phyloP scores from a whole-genome alignment of 1,284 basidiomycete species.

The Tilletia indica region DNA sequence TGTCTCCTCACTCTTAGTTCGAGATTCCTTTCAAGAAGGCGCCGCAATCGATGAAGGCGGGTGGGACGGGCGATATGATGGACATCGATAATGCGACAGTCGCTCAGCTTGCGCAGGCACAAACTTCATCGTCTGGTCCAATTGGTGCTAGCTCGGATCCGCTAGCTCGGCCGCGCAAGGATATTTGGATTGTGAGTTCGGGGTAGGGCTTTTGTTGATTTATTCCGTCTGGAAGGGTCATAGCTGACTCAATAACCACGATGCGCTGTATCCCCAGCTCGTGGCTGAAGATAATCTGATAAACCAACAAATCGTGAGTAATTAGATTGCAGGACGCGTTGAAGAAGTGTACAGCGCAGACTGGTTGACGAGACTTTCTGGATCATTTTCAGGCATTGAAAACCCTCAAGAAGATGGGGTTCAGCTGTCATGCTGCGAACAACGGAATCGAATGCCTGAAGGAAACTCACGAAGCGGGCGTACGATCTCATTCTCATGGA shows the following conservation, averaged over 20 bases:
- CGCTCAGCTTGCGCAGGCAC: constrained; percentile 28
- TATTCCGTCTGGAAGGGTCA: background rate
- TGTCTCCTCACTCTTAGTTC: constrained; percentile 24
- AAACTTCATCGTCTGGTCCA: background rate
- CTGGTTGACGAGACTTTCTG: no score
- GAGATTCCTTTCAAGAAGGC: constrained; percentile 46
- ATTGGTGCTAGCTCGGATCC: constrained; percentile 37
- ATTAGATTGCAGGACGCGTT: background rate
- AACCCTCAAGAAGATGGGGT: constrained; percentile 51
- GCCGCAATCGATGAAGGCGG: constrained; percentile 27
- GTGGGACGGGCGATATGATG: constrained; percentile 27
- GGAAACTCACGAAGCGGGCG: constrained; percentile 37
- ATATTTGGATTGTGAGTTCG: constrained; percentile 40
- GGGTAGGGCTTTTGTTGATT: background rate
- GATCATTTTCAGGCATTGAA: constrained; percentile 30
- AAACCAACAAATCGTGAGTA: constrained; percentile 42
- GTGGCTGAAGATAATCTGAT: constrained; percentile 53
- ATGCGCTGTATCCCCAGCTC: constrained; percentile 16
- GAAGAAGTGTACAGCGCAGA: no score
- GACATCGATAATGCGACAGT: constrained; percentile 27
- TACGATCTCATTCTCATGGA: constrained; percentile 42
- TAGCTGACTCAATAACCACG: background rate
- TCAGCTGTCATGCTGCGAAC: constrained; percentile 47
- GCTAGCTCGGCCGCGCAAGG: constrained; percentile 39
- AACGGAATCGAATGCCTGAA: constrained; percentile 47